Evolutionary conservation across 2,329 filamentous ascomycete species (phyloP), one percentile per base, ranked within the genome.

Genomic region (Hymenoscyphus infarciens): DNA sequence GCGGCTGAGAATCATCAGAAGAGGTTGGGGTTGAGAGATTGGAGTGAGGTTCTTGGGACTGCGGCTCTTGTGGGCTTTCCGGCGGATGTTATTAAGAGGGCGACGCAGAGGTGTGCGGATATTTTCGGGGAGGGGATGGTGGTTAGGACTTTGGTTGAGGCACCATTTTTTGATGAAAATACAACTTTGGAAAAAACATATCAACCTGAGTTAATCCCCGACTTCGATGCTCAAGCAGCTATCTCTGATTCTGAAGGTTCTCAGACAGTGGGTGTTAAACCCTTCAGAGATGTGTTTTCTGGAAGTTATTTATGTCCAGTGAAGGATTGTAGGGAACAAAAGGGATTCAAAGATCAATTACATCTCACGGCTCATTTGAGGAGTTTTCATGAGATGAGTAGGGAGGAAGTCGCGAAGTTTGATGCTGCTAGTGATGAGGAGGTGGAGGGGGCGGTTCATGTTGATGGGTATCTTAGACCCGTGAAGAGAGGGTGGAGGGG

Each of bases 11-110:
- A 31, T 4, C 5, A 57, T 27, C 59, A 64, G n/a, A 67, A 62
- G 35, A 70, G 42, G 31, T 55, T 73, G 31, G 64, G 63, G 2
- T 62, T 70, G 19, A 65, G 90, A 25, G 90, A 96, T 76, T 98
- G 94, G 94, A 89, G 87, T 68, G 91, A 96, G 68, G 83, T 97
- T 1, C 77, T 97, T 31, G 90, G 90, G 0, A 81, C 92, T 0
- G 94, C 94, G 2, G 83, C 90, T 0, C 77, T 96, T 57, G 84
- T 84, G 1, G 91, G 90, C 0, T 93, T 92, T 75, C 79, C 89
- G 1, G 75, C 80, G 0, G 75, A 78, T 0, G 88, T 87, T 0
- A 76, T 97, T 13, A 83, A 86, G 59, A 84, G 90, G 33, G 84
- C 92, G 0, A 83, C 89, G 1, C 81, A 87, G 71, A 83, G 94